Base-by-base conservation (phyloP, 106 monocot genomes). In the Alisma plantagoaquatica region DNA sequence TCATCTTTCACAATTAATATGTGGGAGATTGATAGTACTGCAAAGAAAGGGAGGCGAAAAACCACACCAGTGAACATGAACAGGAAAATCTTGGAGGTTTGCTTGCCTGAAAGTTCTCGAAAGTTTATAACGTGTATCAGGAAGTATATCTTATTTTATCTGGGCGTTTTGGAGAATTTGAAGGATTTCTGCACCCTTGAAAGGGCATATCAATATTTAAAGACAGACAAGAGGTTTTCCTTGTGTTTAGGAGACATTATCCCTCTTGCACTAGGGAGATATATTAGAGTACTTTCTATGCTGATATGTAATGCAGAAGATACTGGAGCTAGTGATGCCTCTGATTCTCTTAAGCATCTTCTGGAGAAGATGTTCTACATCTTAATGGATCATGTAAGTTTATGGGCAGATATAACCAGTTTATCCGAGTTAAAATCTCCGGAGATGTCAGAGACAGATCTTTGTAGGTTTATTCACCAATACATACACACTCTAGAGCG, bases 101-200 rank as follows among this genome's bases (percentile, higher is more conserved):
- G 76, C 54, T 70, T 98, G 33, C 90, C 98, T 44, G 98, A 98
- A 73, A 98, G 98, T 71, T 98, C 98, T 59, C 70, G 98, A 10
- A 98, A 98, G 64, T 98, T 98, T 63, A 98, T 98, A 60, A 90
- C 81, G 26, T 98, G 90, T 54, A 90, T 98, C 51, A 68, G 98
- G 33, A 98, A 90, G 66, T 98, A 98, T 51, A 76, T 85, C 25
- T 57, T 98, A 23, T 61, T 98, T 52, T 98, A 98, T 57, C 69
- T 90, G 62, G 63, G 70, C 31, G 57, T 98, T 25, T 61, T 98
- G 90, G 98, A 90, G 74, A 74, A 73, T 64, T 74, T 71, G 3
- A 62, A 62, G 59, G 98, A 98, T 43, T 53, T 81, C 45, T 70
- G 65, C 21, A 98, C 90, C 29, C 77, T 98, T 29, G 98, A 98